These are phyloP conservation scores for Globisporangium uncinulatum DNA, from an alignment of 352 stramenopile genomes.

Conservation along the genomic window DNA sequence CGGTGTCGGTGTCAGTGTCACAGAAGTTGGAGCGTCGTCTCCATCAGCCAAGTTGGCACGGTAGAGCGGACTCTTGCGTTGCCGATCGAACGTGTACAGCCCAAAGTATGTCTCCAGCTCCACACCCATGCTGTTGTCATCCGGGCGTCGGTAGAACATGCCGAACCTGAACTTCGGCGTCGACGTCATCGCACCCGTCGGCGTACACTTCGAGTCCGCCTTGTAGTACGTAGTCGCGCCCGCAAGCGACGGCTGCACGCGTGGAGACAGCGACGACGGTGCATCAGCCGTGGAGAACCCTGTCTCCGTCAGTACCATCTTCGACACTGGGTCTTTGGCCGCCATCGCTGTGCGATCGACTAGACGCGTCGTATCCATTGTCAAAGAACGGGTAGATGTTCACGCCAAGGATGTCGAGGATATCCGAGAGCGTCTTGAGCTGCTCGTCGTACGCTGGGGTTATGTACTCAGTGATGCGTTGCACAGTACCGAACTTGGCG, in stretches of 20 bases:
- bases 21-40: not conserved
- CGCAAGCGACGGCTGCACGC: conserved; percentile 3
- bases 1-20: not conserved
- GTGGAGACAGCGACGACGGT: conserved; percentile 4
- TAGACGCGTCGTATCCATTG: conserved; percentile 11
- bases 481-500: conserved; percentile 24
- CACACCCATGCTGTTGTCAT: conserved; percentile 29
- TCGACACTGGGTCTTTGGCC: conserved; percentile 12
- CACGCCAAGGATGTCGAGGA: conserved; percentile 27
- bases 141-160: conserved; percentile 44
- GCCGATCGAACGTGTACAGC: conserved; percentile 38
- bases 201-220: conserved; percentile 19
- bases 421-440: conserved; percentile 13
- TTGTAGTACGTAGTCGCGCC: conserved; percentile 22
- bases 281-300: conserved; percentile 9
- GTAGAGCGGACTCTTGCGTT: conserved; percentile 34
- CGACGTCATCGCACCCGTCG: conserved; percentile 4
- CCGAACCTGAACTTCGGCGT: conserved; percentile 52
- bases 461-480: conserved; percentile 27
- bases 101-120: conserved; percentile 54
- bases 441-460: not conserved
- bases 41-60: conserved; percentile 5
- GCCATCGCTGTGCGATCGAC: conserved; percentile 10
- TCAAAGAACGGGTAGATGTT: conserved; percentile 39
- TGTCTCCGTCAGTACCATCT: conserved; percentile 24